phyloP scores from a whole-genome alignment of 352 stramenopile genomes.

The Pythium angustatum region DNA sequence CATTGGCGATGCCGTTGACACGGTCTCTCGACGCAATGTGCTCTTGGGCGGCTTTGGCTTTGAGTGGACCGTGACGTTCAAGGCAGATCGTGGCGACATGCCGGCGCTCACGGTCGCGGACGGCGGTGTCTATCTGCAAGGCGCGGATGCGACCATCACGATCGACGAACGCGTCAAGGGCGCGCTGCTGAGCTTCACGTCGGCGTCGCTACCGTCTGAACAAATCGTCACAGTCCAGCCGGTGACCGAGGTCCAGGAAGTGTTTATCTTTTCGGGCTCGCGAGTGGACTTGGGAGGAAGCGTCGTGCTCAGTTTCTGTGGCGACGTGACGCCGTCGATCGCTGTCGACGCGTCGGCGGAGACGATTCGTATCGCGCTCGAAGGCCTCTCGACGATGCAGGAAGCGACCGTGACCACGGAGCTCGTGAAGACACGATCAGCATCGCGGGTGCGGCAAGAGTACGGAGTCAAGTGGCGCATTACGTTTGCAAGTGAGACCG shows the following conservation, averaged over 20 bases:
- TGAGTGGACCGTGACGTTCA: slow-evolving; percentile 72
- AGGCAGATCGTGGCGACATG: slow-evolving; percentile 47
- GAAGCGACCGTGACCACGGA: slow-evolving; percentile 50
- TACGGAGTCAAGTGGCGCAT: slow-evolving; percentile 74
- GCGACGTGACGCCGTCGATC: slow-evolving; percentile 55
- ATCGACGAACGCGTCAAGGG: slow-evolving; percentile 53
- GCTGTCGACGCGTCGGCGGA: slow-evolving; percentile 41
- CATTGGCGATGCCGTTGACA: slow-evolving; percentile 14
- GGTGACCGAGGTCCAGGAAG: slow-evolving; percentile 59
- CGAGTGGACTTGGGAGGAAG: slow-evolving; percentile 57
- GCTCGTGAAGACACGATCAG: slow-evolving; percentile 25
- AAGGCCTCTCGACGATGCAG: slow-evolving; percentile 63
- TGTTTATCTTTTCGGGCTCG: slow-evolving; percentile 64
- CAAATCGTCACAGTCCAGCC: slow-evolving; percentile 35
- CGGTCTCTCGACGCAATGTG: slow-evolving; percentile 49
- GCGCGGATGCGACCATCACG: slow-evolving; percentile 30
- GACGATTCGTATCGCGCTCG: slow-evolving; percentile 53
- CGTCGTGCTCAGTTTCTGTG: slow-evolving; percentile 63
- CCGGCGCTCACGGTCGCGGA: slow-evolving; percentile 38
- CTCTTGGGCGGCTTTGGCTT: slow-evolving; percentile 59
- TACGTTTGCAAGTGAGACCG: slow-evolving; percentile 43
- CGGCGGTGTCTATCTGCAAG: slow-evolving; percentile 12
- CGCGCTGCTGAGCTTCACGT: slow-evolving; percentile 24
- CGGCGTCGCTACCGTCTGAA: slow-evolving; percentile 15
- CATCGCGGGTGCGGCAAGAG: slow-evolving; percentile 36